Evolutionary conservation across 1,139 yeast species (phyloP), one percentile per base, ranked within the genome.

Genomic region (Meyerozyma smithsonii): DNA sequence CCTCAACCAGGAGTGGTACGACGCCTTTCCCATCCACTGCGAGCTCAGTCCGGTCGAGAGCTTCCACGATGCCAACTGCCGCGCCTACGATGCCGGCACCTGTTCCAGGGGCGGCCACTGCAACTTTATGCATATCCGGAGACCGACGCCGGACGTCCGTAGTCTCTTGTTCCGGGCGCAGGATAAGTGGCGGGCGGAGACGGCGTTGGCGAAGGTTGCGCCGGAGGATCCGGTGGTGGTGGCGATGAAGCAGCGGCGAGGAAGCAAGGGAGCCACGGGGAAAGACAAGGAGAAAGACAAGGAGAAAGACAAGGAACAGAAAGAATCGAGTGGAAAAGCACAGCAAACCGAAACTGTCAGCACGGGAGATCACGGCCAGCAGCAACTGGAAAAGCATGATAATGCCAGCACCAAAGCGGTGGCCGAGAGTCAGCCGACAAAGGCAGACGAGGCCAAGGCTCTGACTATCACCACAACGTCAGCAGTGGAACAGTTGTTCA

Each of bases 71-170:
- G 87, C 95, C 11, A 74, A 79, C 40, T 90, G 97, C 55, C 56
- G 75, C 34, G 88, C 85, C 41, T 81, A 83, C 54, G 89, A 82
- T 37, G 63, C 70, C 4, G 60, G 70, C 32, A 64, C 64, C 23
- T 90, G 97, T 58, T 74, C 72, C 20, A 72, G 97, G 55, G 92
- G 89, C 1, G 88, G 84, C 24, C 74, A 75, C 52, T 90, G 97
- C 60, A 90, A 90, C 60, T 88, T 86, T 59, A 84, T 89, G 76
- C 97, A 90, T 59, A 72, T 84, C 1, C 70, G 82, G 48, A 64
- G 73, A 30, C 90, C 95, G 0, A 60, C 75, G 1, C 54, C 57
- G 11, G 64, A 56, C 15, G 54, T 83, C 25, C 60, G 66, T 36
- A 56, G 56, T 16, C 63, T 62, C 15, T 56, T 84, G 41, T 56